These are phyloP conservation scores for Phaeophleospora eucalypticola DNA, from an alignment of 2,329 filamentous ascomycete species.

Conservation along the genomic window DNA sequence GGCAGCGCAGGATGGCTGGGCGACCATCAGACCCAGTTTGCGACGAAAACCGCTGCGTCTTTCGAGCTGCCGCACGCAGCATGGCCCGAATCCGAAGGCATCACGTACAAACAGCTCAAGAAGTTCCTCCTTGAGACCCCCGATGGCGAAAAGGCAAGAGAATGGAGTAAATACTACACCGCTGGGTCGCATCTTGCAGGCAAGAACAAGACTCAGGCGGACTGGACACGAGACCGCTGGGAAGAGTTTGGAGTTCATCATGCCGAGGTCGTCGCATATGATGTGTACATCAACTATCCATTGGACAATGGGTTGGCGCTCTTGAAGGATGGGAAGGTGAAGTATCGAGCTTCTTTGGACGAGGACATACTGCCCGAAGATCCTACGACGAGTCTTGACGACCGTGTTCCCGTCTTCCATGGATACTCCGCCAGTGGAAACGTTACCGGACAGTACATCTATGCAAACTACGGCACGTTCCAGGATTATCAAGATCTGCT, in stretches of 20 bases:
- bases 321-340: conserved; percentile 37
- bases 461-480: conserved; percentile 86
- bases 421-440: conserved; percentile 92
- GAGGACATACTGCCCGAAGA: conserved; percentile 85
- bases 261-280: conserved; percentile 46
- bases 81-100: conserved; percentile 43
- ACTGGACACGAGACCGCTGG: conserved; percentile 50
- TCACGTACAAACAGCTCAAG: conserved; percentile 54
- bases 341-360: conserved; percentile 61
- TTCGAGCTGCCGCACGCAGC: conserved; percentile 31
- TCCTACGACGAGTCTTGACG: conserved; percentile 65
- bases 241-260: conserved; percentile 46
- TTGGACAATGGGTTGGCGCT: conserved; percentile 38
- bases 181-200: conserved; percentile 49
- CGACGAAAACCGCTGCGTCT: conserved; percentile 15
- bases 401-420: conserved; percentile 85
- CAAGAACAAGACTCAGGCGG: conserved; percentile 49
- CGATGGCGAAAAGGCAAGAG: conserved; percentile 46
- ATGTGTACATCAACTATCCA: conserved; percentile 51
- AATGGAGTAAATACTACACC: conserved; percentile 51
- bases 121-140: conserved; percentile 53
- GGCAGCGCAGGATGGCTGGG: conserved; percentile 32
- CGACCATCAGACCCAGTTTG: conserved; percentile 27
- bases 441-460: conserved; percentile 82
- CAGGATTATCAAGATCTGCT: conserved; percentile 78